A percentile compares a stretch with the other conserved stretches of the same genome.
phyloP scores from a whole-genome alignment of 768 basidiomycete genomes.

The Lactarius hengduanensis region DNA sequence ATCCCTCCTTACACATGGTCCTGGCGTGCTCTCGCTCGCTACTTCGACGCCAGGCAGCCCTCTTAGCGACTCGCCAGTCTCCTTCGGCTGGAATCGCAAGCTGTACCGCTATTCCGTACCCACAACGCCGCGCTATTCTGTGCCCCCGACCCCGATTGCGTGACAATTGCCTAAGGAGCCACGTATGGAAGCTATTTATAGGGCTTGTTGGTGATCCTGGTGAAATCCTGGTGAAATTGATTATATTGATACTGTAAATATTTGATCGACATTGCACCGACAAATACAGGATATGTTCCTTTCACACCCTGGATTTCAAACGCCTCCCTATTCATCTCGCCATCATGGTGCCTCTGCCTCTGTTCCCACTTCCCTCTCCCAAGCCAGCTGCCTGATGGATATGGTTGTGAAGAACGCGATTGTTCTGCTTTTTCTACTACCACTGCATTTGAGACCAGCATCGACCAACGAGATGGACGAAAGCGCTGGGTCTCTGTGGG shows the following conservation, averaged over 20 bases:
- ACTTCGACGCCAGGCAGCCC: constrained; percentile 32
- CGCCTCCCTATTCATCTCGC: too few relatives aligned
- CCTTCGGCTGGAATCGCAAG: constrained; percentile 24
- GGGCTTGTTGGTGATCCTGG: not conserved
- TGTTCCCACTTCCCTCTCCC: not conserved
- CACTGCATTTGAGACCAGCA: not conserved
- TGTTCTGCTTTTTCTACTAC: not conserved
- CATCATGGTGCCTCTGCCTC: not conserved
- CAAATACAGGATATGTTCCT: too few relatives aligned
- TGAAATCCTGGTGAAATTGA: too few relatives aligned
- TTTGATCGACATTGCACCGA: too few relatives aligned
- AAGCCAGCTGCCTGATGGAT: not conserved
- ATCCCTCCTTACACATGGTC: constrained; percentile 33
- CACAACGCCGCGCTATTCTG: constrained; percentile 20
- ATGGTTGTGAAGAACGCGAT: not conserved
- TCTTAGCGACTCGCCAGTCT: constrained; percentile 19
- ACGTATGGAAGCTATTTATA: not conserved
- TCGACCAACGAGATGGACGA: not conserved
- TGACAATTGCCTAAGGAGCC: constrained; percentile 1
- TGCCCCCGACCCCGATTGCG: constrained; percentile 26
- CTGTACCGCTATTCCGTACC: constrained; percentile 26
- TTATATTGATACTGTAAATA: not conserved
- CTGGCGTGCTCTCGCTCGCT: constrained; percentile 34
- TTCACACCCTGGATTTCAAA: too few relatives aligned
- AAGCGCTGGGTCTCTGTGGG: constrained; percentile 15